Evolutionary conservation across 1,284 basidiomycete genomes (phyloP).

Genomic region (Ceratobasidium sp.): DNA sequence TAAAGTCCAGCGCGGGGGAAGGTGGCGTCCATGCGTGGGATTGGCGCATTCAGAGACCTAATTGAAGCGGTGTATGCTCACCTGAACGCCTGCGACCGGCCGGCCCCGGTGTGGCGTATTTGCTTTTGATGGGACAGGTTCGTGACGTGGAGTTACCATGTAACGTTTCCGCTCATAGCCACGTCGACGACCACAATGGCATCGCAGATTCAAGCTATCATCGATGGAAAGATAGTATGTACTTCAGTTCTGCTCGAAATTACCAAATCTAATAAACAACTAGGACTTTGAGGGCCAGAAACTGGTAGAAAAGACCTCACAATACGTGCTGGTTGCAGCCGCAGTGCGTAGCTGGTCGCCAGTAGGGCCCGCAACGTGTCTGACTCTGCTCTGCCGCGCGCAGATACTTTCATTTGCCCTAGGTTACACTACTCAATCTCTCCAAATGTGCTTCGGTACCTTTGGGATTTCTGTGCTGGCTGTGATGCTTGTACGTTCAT

Average conservation of each 20-base stretch:
- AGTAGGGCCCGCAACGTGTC: neutral
- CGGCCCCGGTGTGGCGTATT: conserved; percentile 6
- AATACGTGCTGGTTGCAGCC: conserved; percentile 56
- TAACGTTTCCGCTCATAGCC: conserved; percentile 6
- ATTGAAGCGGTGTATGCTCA: too few relatives aligned
- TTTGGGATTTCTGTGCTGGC: conserved; percentile 62
- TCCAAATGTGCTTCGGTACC: conserved; percentile 67
- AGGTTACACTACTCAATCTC: conserved; percentile 69
- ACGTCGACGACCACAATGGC: conserved; percentile 34
- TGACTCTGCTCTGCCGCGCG: conserved; percentile 12
- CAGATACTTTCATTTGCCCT: conserved; percentile 72
- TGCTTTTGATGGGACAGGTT: neutral
- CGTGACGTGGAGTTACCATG: neutral
- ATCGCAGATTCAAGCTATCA: conserved; percentile 20
- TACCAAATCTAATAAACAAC: neutral
- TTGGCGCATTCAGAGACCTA: too few relatives aligned
- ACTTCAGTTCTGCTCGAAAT: neutral
- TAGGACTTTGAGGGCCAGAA: conserved; percentile 82
- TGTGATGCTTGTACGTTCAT: conserved; percentile 64
- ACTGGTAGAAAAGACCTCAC: conserved; percentile 65
- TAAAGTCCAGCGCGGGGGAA: too few relatives aligned
- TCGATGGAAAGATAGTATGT: conserved; percentile 38
- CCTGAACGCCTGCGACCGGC: too few relatives aligned
- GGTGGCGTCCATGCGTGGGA: too few relatives aligned
- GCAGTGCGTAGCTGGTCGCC: conserved; percentile 58